Evolutionary conservation across 306 rosid species (phyloP), one percentile per base, ranked within the genome.

Genomic region (Rosa chinensis): DNA sequence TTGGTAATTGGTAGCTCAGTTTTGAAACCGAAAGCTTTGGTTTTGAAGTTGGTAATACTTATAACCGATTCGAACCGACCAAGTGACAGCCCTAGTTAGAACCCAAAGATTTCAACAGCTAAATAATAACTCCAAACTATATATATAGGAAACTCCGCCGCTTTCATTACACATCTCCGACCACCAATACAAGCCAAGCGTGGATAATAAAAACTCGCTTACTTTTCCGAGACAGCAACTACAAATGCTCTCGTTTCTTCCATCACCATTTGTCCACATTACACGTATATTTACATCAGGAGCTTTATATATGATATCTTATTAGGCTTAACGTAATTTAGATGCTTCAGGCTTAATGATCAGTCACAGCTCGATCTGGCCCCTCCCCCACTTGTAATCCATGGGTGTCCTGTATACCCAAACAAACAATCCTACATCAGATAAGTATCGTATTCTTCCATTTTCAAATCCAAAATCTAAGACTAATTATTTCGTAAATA

Each of bases 321-420:
- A 59, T 16, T 64, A 64, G 20, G 43, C 44, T 32, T 35, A 64
- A 62, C 68, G 5, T 16, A 39, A 64, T 35, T 32, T 32, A 37
- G 49, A 12, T 35, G 32, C 44, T 23, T 70, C 37, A 53, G 6
- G 68, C 50, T 40, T 61, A 79, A 78, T 59, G 37, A 59, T 82
- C 78, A 74, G 13, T n/a, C 62, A 10, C 85, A 61, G 55, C n/a
- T 50, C 55, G 14, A 13, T 3, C 67, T 77, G 72, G 49, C 49
- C 44, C 58, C 83, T 77, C 82, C 86, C 11, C 53, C 82, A 73
- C 79, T 73, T 44, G 81, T 77, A 35, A 91, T 84, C 97, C 97
- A 91, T 11, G 90, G 86, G 79, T 91, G 97, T 39, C 84, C 94
- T 91, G 91, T 47, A 35, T 32, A 6, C n/a, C 45, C 55, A 64